Evolutionary conservation across 2,329 filamentous ascomycete species (phyloP).

Genomic region (Periconia macrospinosa): DNA sequence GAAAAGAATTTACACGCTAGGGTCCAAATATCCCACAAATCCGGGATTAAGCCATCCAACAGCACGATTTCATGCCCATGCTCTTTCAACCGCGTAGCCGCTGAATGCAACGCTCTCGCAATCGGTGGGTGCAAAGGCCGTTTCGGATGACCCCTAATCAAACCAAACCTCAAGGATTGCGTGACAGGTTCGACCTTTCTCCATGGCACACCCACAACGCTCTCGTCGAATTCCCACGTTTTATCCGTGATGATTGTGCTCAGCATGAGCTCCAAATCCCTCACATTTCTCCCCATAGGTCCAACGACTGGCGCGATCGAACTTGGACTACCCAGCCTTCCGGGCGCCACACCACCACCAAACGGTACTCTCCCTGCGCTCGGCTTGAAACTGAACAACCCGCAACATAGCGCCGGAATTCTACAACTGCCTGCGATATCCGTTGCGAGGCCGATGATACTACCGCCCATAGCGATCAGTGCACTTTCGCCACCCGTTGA

Average conservation of each 20-base stretch:
- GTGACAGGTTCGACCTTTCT: constrained; percentile 24
- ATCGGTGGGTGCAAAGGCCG: constrained; percentile 57
- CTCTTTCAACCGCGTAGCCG: constrained; percentile 41
- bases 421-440: constrained; percentile 66
- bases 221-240: constrained; percentile 52
- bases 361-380: constrained; percentile 56
- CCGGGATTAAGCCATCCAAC: constrained; percentile 29
- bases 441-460: constrained; percentile 63
- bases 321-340: constrained; percentile 31
- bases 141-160: constrained; percentile 51
- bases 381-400: constrained; percentile 53
- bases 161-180: constrained; percentile 49
- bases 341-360: constrained; percentile 28
- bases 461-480: constrained; percentile 61
- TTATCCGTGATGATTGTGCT: constrained; percentile 43
- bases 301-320: constrained; percentile 46
- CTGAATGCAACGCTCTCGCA: constrained; percentile 47
- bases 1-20: constrained; percentile 49
- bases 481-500: constrained; percentile 68
- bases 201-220: constrained; percentile 52
- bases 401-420: constrained; percentile 80
- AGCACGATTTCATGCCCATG: constrained; percentile 50
- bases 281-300: constrained; percentile 46
- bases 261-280: constrained; percentile 48
- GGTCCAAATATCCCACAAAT: constrained; percentile 35